These are phyloP conservation scores for Arthrobotrys entomopaga DNA, from an alignment of 2,329 filamentous ascomycete species.

Conservation along the genomic window DNA sequence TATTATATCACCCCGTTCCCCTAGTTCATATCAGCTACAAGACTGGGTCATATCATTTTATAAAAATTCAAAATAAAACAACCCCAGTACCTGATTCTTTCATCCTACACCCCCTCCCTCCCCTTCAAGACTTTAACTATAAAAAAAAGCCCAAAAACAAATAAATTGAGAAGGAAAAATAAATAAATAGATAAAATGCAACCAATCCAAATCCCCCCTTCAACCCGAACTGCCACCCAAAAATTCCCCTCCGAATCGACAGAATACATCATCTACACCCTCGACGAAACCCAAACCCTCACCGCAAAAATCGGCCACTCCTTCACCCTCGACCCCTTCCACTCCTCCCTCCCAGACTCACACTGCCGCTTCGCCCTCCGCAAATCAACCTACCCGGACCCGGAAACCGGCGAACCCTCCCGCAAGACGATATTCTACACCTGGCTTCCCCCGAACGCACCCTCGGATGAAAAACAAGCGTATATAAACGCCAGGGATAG, in stretches of 20 bases:
- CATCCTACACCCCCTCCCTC: no score
- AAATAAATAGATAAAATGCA: neutral
- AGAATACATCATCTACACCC: slow-evolving; percentile 16
- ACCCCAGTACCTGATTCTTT: no score
- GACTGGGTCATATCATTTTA: no score
- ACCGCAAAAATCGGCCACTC: slow-evolving; percentile 11
- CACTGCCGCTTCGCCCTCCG: slow-evolving; percentile 11
- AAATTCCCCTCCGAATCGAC: neutral
- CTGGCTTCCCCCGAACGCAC: neutral
- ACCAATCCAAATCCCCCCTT: slow-evolving; percentile 4
- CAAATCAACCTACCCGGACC: slow-evolving; percentile 1
- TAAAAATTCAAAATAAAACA: no score
- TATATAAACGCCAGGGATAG: neutral
- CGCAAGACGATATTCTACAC: slow-evolving; percentile 5
- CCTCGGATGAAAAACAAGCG: no score
- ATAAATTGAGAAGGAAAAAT: neutral
- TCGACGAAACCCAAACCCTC: neutral
- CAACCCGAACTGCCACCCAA: slow-evolving; percentile 2
- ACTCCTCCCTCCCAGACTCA: neutral
- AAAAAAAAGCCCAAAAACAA: neutral
- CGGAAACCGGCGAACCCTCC: neutral
- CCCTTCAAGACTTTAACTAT: neutral
- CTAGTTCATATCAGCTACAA: no score
- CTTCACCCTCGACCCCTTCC: slow-evolving; percentile 6
- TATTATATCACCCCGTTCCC: no score